These are phyloP conservation scores for Chrysosporium queenslandicum DNA, from an alignment of 2,329 filamentous ascomycete genomes.

Conservation along the genomic window DNA sequence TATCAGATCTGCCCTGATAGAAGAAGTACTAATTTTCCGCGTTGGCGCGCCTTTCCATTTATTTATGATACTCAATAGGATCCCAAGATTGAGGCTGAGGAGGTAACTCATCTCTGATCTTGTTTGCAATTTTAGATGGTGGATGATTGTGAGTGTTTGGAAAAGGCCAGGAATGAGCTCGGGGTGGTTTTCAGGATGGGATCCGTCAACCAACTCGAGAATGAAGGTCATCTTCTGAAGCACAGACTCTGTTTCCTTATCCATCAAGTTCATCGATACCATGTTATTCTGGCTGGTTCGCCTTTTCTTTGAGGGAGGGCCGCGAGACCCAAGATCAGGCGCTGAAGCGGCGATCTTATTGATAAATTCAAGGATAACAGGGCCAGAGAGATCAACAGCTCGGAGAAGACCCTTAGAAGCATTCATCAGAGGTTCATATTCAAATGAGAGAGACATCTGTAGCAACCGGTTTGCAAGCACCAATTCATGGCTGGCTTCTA, in stretches of 20 bases:
- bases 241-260: constrained; percentile 56
- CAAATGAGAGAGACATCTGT: constrained; percentile 31
- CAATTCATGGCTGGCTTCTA: constrained; percentile 31
- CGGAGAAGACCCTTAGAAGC: constrained; percentile 56
- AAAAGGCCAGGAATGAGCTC: constrained; percentile 72
- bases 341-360: constrained; percentile 62
- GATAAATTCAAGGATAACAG: constrained; percentile 62
- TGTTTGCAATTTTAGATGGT: constrained; percentile 69
- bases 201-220: constrained; percentile 75
- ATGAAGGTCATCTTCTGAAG: constrained; percentile 75
- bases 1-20: constrained; percentile 77
- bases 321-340: constrained; percentile 58
- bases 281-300: constrained; percentile 65
- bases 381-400: constrained; percentile 61
- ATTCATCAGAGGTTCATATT: constrained; percentile 24
- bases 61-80: constrained; percentile 73
- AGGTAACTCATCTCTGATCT: constrained; percentile 84
- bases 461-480: constrained; percentile 32
- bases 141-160: constrained; percentile 72
- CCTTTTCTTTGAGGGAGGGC: constrained; percentile 66
- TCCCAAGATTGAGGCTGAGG: constrained; percentile 72
- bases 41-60: constrained; percentile 48
- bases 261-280: constrained; percentile 51
- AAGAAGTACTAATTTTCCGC: constrained; percentile 60
- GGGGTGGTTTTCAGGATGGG: constrained; percentile 61